Evolutionary conservation across 2,329 filamentous ascomycete species (phyloP).

Genomic region (Hyphodiscus sp.): DNA sequence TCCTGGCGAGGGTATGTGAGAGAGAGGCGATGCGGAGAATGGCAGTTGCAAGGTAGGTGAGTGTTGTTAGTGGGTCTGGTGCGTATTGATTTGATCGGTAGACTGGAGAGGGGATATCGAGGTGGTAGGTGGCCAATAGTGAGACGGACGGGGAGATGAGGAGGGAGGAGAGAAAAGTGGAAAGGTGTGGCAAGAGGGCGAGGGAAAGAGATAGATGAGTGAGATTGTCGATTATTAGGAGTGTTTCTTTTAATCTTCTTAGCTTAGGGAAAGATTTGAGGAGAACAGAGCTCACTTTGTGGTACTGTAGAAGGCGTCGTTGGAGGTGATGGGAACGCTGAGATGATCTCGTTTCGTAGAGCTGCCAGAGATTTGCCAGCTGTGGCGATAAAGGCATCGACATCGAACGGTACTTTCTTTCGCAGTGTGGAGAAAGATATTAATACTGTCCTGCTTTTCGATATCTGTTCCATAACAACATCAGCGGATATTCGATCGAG

Average conservation of each 20-base stretch:
- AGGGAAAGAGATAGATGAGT: conserved; percentile 51
- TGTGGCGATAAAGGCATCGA: conserved; percentile 62
- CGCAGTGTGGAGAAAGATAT: conserved; percentile 71
- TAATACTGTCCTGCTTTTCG: conserved; percentile 65
- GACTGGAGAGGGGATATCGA: conserved; percentile 64
- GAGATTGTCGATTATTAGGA: conserved; percentile 76
- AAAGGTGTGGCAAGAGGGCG: conserved; percentile 48
- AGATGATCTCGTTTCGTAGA: conserved; percentile 54
- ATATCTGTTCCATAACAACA: conserved; percentile 36
- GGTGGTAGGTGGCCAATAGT: conserved; percentile 75
- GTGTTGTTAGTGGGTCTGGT: conserved; percentile 63
- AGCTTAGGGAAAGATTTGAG: neutral
- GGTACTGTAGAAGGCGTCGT: conserved; percentile 5
- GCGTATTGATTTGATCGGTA: conserved; percentile 47
- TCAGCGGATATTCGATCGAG: neutral
- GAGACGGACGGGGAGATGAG: conserved; percentile 61
- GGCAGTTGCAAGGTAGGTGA: conserved; percentile 84
- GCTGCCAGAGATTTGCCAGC: conserved; percentile 49
- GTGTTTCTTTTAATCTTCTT: conserved; percentile 44
- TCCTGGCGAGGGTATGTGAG: conserved; percentile 65
- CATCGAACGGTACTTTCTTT: conserved; percentile 46
- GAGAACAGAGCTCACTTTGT: conserved; percentile 33
- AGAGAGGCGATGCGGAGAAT: conserved; percentile 70
- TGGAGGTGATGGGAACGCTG: conserved; percentile 33
- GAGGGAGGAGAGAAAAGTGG: conserved; percentile 63